Conservation (phyloP, 2,329 filamentous ascomycete genomes). For the Scedosporium dehoogii region DNA sequence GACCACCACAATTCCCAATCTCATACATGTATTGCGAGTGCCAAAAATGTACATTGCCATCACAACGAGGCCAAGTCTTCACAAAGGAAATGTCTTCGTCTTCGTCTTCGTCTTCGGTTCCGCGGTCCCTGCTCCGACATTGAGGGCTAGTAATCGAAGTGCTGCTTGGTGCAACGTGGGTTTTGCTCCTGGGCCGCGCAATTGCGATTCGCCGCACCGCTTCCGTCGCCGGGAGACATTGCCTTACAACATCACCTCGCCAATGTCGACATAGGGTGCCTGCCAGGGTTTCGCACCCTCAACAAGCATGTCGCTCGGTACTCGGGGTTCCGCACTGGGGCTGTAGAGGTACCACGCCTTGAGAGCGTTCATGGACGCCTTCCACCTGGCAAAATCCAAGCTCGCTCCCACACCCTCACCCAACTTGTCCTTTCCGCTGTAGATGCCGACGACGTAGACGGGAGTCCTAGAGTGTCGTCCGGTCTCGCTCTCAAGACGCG, state of each 20-base stretch:
- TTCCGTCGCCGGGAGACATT: neutral
- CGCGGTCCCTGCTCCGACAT: neutral
- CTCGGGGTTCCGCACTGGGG: conserved; percentile 52
- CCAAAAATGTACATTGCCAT: neutral
- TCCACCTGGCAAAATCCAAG: conserved; percentile 64
- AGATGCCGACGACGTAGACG: conserved; percentile 91
- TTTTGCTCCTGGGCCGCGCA: neutral
- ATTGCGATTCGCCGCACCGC: neutral
- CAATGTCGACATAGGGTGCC: conserved; percentile 59
- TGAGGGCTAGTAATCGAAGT: neutral
- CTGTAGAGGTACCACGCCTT: conserved; percentile 97
- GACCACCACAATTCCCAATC: neutral
- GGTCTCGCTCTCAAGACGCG: conserved; percentile 82
- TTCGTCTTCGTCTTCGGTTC: neutral
- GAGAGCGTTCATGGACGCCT: conserved; percentile 75
- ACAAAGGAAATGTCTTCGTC: neutral
- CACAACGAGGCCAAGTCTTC: neutral
- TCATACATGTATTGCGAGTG: neutral
- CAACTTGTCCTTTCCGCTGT: conserved; percentile 80
- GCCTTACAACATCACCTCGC: conserved; percentile 47
- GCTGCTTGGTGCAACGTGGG: neutral
- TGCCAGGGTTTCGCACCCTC: conserved; percentile 53
- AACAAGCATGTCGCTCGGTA: conserved; percentile 61
- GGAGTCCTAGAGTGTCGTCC: conserved; percentile 75
- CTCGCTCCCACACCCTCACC: conserved; percentile 79